phyloP scores from a whole-genome alignment of 1,284 basidiomycete species.

The Schizopora paradoxa region DNA sequence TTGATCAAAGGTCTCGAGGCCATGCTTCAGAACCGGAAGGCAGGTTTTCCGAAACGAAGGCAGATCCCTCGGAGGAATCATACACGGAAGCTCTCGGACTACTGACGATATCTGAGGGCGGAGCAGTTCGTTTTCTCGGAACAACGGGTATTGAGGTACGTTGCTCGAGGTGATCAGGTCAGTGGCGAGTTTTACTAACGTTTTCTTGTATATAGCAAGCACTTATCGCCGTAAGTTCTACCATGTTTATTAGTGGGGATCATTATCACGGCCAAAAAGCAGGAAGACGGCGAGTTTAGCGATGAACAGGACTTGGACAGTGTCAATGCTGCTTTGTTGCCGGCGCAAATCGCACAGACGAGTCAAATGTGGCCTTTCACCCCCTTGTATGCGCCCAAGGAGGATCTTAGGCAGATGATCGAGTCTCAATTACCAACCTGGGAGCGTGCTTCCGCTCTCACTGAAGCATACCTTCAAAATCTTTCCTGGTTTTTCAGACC shows the following conservation, averaged over 20 bases:
- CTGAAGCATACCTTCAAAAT: constrained; percentile 18
- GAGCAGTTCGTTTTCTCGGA: constrained; percentile 6
- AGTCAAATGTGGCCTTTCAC: constrained; percentile 13
- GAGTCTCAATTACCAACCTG: constrained; percentile 14
- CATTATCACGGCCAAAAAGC: neutral
- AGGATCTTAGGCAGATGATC: constrained; percentile 16
- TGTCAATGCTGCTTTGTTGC: constrained; percentile 6
- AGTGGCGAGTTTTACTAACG: neutral
- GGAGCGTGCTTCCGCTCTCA: constrained; percentile 16
- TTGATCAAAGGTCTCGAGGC: constrained; percentile 1
- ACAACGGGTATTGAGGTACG: constrained; percentile 7
- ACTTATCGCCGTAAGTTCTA: neutral
- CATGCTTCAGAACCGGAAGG: neutral
- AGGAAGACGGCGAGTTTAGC: neutral
- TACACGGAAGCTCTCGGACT: constrained; percentile 18
- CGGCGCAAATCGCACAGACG: constrained; percentile 7
- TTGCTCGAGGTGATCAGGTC: neutral
- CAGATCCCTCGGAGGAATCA: constrained; percentile 6
- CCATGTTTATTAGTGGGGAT: neutral
- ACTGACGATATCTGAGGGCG: constrained; percentile 13
- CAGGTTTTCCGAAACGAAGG: neutral
- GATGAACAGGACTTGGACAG: constrained; percentile 7
- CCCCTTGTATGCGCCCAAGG: constrained; percentile 4
- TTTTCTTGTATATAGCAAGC: neutral
- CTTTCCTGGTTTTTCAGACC: constrained; percentile 16